A percentile compares a stretch with the other conserved stretches of the same genome.
phyloP scores from a whole-genome alignment of 108 stramenopile genomes.

The Licmophora abbreviata region DNA sequence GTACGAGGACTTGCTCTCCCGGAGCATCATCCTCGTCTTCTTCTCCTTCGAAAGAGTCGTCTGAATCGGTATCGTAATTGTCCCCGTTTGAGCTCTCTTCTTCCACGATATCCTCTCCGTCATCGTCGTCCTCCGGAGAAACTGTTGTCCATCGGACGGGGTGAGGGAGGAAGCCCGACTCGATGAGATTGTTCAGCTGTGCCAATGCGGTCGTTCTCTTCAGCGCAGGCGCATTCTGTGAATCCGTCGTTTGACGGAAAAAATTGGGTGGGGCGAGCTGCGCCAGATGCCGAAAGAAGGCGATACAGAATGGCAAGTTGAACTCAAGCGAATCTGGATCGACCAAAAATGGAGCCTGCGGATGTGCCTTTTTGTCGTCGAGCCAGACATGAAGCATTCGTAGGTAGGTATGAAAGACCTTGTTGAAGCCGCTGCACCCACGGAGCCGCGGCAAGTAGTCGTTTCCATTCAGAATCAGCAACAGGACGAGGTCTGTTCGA shows the following conservation, averaged over 20 bases:
- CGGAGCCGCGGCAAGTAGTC: constrained; percentile 80
- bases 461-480: constrained; percentile 84
- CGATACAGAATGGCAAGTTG: constrained; percentile 50
- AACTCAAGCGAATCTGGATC: constrained; percentile 56
- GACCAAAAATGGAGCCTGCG: constrained; percentile 40
- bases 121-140: not conserved
- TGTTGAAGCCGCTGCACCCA: constrained; percentile 43
- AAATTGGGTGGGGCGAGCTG: constrained; percentile 1
- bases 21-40: constrained; percentile 9
- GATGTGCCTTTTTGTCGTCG: constrained; percentile 9
- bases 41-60: too few relatives aligned
- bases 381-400: constrained; percentile 17
- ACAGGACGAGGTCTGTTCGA: constrained; percentile 63
- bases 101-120: not conserved
- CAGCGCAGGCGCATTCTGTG: not conserved
- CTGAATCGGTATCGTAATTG: constrained; percentile 2
- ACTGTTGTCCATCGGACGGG: constrained; percentile 23
- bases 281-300: constrained; percentile 43
- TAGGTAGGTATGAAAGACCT: constrained; percentile 37
- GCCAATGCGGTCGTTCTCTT: constrained; percentile 17
- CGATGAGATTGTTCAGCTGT: constrained; percentile 43
- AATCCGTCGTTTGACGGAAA: not conserved
- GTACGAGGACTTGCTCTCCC: constrained; percentile 8
- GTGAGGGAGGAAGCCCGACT: constrained; percentile 41
- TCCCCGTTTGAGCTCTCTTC: not conserved